These are phyloP conservation scores for Glaciozyma martinii DNA, from an alignment of 768 basidiomycete genomes.

Conservation along the genomic window DNA sequence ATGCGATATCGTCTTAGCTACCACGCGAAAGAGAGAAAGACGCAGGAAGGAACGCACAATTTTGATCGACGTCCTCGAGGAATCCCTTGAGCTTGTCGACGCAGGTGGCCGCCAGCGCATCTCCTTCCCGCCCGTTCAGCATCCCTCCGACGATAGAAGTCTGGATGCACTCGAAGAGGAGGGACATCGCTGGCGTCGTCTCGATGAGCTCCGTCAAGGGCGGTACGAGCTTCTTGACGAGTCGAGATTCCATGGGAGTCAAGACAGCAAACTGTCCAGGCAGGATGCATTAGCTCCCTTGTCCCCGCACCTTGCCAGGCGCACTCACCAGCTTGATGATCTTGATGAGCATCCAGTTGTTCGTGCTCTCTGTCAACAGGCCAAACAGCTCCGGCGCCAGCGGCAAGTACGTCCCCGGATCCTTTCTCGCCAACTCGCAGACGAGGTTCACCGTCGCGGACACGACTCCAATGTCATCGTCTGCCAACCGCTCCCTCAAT, in stretches of 20 bases:
- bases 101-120: slow-evolving; percentile 70
- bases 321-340: slow-evolving; percentile 78
- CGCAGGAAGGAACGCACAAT: slow-evolving; percentile 52
- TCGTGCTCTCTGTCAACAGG: slow-evolving; percentile 81
- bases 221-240: slow-evolving; percentile 86
- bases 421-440: slow-evolving; percentile 76
- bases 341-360: slow-evolving; percentile 99
- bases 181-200: slow-evolving; percentile 86
- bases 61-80: slow-evolving; percentile 87
- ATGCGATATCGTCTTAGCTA: not conserved
- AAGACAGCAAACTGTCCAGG: slow-evolving; percentile 72
- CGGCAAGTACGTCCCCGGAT: slow-evolving; percentile 69
- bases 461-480: slow-evolving; percentile 55
- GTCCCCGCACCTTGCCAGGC: not conserved
- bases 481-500: slow-evolving; percentile 37
- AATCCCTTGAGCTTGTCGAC: slow-evolving; percentile 89
- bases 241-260: slow-evolving; percentile 80
- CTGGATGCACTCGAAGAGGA: slow-evolving; percentile 95
- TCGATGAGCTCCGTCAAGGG: slow-evolving; percentile 93
- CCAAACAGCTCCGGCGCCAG: slow-evolving; percentile 90
- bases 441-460: slow-evolving; percentile 87
- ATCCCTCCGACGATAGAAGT: slow-evolving; percentile 97
- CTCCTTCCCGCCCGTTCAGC: slow-evolving; percentile 52
- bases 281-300: slow-evolving; percentile 10
- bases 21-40: not conserved